Base-by-base conservation (phyloP, 208 protist genomes). In the Acanthamoeba royreba region DNA sequence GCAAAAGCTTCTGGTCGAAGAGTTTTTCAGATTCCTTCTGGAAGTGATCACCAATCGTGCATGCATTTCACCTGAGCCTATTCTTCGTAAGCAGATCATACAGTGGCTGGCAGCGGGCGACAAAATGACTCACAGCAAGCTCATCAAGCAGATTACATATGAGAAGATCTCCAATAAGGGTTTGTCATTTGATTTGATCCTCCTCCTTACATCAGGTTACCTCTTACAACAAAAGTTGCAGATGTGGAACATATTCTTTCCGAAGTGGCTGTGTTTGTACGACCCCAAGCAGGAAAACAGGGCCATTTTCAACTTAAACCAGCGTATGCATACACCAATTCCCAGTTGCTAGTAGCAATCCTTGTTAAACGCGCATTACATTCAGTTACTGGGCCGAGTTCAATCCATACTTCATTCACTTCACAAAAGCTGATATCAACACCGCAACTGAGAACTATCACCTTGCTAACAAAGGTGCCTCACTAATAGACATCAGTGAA, bases 301-400 rank as follows among this genome's bases (percentile, higher is more conserved):
- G 83, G 83, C 46, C 66, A 69, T 35, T 90, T 69, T 42, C 46
- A 69, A 9, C 83, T 90, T 38, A 90, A 90, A 25, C 83, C 83
- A 1, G 49, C 58, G 83, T 90, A 61, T 35, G 33, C 31, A 1
- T 7, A 19, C 25, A 35, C 61, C 22, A 1, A 61, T 28, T 61
- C 19, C 25, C 25, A n/a, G n/a, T n/a, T n/a, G n/a, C n/a, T n/a
- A n/a, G n/a, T n/a, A n/a, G n/a, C n/a, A n/a, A n/a, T n/a, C n/a
- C n/a, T n/a, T n/a, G n/a, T n/a, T n/a, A n/a, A n/a, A n/a, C n/a
- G n/a, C n/a, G n/a, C n/a, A n/a, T n/a, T 61, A 22, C 25, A 61
- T 25, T 25, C 79, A 88, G 79, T 31, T 88, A 47, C 40, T 90
- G 83, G 83, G 47, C 40, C 52, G 83, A 90, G n/a, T 90, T 90